A percentile compares a stretch with the other conserved stretches of the same genome.
These are phyloP conservation scores for Phytophthora pistaciae DNA, from an alignment of 352 stramenopile genomes.

Conservation along the genomic window DNA sequence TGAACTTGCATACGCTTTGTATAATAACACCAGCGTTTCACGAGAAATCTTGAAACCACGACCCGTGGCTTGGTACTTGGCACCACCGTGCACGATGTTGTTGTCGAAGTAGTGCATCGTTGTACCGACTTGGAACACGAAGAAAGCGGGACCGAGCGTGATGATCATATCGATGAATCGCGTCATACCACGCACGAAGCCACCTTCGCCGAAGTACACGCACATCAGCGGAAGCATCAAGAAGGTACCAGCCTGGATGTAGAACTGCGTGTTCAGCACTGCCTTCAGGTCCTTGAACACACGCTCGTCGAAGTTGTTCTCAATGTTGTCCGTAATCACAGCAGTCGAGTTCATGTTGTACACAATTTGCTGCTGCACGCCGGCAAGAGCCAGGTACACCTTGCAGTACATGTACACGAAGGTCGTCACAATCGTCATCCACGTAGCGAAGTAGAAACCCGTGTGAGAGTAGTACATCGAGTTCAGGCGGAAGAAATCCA, in stretches of 20 bases:
- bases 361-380: constrained; percentile 75
- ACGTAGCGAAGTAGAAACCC: constrained; percentile 85
- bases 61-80: constrained; percentile 83
- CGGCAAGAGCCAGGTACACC: constrained; percentile 75
- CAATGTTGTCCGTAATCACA: constrained; percentile 66
- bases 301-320: constrained; percentile 63
- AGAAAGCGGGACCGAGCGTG: constrained; percentile 75
- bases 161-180: constrained; percentile 84
- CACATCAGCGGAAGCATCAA: constrained; percentile 79
- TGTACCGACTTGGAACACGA: constrained; percentile 85
- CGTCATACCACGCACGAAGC: constrained; percentile 64
- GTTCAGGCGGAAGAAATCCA: constrained; percentile 86
- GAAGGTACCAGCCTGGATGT: constrained; percentile 82
- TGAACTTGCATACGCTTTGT: constrained; percentile 77
- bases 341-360: constrained; percentile 71
- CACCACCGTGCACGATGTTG: constrained; percentile 77
- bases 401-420: constrained; percentile 90
- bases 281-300: constrained; percentile 71
- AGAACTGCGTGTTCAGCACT: constrained; percentile 84
- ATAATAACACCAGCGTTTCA: constrained; percentile 80
- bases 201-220: constrained; percentile 82
- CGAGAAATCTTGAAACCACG: constrained; percentile 88
- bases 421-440: constrained; percentile 86
- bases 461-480: constrained; percentile 90
- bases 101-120: constrained; percentile 90